Evolutionary conservation across 2,329 filamentous ascomycete genomes (phyloP).

Genomic region (Didymella glomerata): DNA sequence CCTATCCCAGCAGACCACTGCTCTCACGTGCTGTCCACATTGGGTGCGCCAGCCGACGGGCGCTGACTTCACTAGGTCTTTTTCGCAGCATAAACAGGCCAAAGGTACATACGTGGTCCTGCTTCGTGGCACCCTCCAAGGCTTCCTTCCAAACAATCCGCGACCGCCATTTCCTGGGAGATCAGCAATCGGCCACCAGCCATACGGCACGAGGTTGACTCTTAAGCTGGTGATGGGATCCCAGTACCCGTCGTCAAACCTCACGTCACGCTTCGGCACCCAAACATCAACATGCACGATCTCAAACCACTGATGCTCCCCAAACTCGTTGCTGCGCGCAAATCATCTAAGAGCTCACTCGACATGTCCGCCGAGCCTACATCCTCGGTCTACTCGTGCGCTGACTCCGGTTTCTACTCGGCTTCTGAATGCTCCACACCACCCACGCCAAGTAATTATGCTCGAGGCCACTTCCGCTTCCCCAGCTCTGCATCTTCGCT

Average conservation of each 20-base stretch:
- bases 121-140: constrained; percentile 50
- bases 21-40: constrained; percentile 47
- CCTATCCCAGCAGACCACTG: constrained; percentile 31
- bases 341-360: constrained; percentile 46
- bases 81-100: constrained; percentile 39
- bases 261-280: constrained; percentile 38
- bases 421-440: constrained; percentile 75
- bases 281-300: constrained; percentile 47
- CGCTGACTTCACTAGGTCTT: constrained; percentile 37
- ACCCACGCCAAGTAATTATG: constrained; percentile 74
- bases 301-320: constrained; percentile 52
- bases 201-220: constrained; percentile 26
- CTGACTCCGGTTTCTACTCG: constrained; percentile 55
- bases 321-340: constrained; percentile 50
- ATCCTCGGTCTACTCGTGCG: constrained; percentile 45
- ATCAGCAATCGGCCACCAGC: constrained; percentile 28
- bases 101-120: constrained; percentile 49
- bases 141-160: constrained; percentile 41
- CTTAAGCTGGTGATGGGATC: constrained; percentile 51
- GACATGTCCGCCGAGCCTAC: constrained; percentile 46
- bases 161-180: constrained; percentile 43
- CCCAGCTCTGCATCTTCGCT: constrained; percentile 82
- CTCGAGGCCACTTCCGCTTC: constrained; percentile 68
- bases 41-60: constrained; percentile 34
- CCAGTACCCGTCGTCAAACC: constrained; percentile 40